A percentile compares a stretch with the other conserved stretches of the same genome.
phyloP scores from a whole-genome alignment of 768 basidiomycete genomes.

The Mycena belliarum region DNA sequence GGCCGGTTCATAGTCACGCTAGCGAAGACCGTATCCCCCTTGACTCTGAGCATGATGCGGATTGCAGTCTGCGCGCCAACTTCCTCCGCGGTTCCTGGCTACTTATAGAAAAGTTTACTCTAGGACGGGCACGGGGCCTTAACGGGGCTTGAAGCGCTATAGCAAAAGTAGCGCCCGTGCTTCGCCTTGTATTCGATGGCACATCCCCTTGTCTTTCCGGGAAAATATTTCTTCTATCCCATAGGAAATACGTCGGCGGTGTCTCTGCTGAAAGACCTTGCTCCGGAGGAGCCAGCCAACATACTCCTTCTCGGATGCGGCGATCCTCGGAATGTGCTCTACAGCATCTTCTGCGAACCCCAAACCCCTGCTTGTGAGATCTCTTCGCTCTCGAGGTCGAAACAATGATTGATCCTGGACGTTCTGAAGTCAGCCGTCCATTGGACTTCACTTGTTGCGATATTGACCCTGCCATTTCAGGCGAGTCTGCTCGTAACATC shows the following conservation, averaged over 20 bases:
- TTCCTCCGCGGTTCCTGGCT: no score
- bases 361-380: constrained; percentile 28
- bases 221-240: constrained; percentile 53
- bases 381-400: no score
- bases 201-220: constrained; percentile 45
- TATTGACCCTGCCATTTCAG: constrained; percentile 47
- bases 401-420: background rate
- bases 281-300: constrained; percentile 48
- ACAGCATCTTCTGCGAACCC: constrained; percentile 41
- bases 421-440: constrained; percentile 24
- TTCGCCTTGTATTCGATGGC: constrained; percentile 34
- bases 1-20: no score
- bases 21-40: no score
- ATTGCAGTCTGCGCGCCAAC: no score
- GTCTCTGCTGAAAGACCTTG: constrained; percentile 46
- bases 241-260: constrained; percentile 61
- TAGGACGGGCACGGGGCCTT: background rate
- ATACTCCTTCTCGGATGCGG: constrained; percentile 59
- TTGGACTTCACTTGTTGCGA: constrained; percentile 57
- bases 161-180: background rate
- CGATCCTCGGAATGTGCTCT: constrained; percentile 55
- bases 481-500: constrained; percentile 28
- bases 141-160: background rate
- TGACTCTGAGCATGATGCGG: no score
- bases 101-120: no score